A percentile compares a stretch with the other conserved stretches of the same genome.
These are phyloP conservation scores for Ehretia macrophylla DNA, from an alignment of 257 asterid species.

Conservation along the genomic window DNA sequence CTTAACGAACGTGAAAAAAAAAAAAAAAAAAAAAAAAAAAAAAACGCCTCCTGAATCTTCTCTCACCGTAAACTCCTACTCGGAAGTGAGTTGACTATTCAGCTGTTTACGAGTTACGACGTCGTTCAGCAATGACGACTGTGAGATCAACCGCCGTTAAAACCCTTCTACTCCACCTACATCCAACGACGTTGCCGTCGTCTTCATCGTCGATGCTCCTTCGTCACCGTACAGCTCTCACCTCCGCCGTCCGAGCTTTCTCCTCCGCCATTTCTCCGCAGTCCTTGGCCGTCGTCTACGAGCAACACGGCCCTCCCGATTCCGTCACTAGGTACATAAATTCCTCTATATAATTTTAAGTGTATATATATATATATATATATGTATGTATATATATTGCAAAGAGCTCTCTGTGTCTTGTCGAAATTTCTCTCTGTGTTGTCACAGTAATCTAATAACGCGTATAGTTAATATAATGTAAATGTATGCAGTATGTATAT, in stretches of 20 bases:
- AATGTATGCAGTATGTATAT: too few species aligned
- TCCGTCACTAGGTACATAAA: constrained; percentile 36
- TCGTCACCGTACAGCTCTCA: constrained; percentile 10
- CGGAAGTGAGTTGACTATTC: background rate
- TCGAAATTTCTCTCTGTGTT: too few species aligned
- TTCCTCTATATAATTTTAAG: background rate
- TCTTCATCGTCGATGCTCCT: constrained; percentile 11
- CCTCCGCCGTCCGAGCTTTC: constrained; percentile 37
- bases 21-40: background rate
- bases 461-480: too few species aligned
- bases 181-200: constrained; percentile 19
- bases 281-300: constrained; percentile 82
- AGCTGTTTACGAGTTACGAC: background rate
- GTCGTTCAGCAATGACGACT: constrained; percentile 33
- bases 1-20: too few species aligned
- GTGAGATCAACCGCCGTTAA: constrained; percentile 28
- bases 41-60: background rate
- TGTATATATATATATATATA: too few species aligned
- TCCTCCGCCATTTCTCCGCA: constrained; percentile 72
- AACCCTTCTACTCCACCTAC: constrained; percentile 18
- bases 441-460: too few species aligned
- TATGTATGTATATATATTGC: too few species aligned
- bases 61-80: background rate
- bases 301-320: constrained; percentile 85
- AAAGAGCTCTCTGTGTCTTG: too few species aligned